Conservation (phyloP, 176 grass and related monocot species). For the Tuctoria greenei region DNA sequence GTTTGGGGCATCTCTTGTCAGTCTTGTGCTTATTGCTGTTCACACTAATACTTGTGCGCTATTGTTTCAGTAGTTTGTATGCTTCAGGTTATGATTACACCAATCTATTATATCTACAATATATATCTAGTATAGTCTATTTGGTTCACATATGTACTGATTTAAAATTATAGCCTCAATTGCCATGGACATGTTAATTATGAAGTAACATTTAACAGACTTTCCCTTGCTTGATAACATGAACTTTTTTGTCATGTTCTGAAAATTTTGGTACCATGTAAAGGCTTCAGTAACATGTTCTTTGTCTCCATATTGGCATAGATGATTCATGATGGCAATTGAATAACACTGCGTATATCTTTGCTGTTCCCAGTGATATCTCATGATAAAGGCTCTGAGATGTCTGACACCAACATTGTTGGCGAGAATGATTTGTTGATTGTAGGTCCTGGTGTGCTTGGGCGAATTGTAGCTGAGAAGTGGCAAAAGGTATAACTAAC, state of each 20-base stretch:
- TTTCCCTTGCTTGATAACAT: not conserved
- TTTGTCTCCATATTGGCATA: not conserved
- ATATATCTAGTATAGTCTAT: not conserved
- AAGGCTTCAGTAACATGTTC: not conserved
- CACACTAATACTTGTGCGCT: not conserved
- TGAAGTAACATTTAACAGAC: not conserved
- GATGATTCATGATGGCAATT: not conserved
- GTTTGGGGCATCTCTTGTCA: not conserved
- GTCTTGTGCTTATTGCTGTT: not conserved
- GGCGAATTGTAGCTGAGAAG: slow-evolving; percentile 68
- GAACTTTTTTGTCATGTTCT: not conserved
- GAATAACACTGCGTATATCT: not conserved
- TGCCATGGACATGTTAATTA: not conserved
- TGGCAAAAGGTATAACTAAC: slow-evolving; percentile 62
- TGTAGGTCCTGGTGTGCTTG: slow-evolving; percentile 88
- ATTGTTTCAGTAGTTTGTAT: not conserved
- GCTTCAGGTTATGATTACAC: not conserved
- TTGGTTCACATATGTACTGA: not conserved
- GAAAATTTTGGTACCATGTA: not conserved
- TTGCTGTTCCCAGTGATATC: slow-evolving; percentile 27
- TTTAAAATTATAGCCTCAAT: not conserved
- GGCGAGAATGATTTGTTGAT: slow-evolving; percentile 74
- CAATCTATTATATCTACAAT: not conserved
- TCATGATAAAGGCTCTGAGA: slow-evolving; percentile 28
- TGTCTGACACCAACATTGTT: slow-evolving; percentile 31